Conservation (phyloP, 192 early-diverging fungal species). For the Rhizophagus sp. region DNA sequence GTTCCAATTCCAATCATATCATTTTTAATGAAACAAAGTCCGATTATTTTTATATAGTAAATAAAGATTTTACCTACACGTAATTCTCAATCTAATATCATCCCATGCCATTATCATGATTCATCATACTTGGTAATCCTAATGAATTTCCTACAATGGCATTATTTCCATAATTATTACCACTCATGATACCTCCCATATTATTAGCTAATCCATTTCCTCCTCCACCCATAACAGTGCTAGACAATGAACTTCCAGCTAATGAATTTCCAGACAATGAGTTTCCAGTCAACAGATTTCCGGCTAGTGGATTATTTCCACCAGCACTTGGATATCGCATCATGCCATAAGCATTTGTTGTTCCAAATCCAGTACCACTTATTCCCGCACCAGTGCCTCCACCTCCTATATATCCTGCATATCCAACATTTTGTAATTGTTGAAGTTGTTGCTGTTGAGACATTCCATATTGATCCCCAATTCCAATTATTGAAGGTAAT, state of each 20-base stretch:
- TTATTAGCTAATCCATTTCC: conserved; percentile 3
- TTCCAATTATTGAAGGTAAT: neutral
- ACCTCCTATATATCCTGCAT: neutral
- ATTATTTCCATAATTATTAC: conserved; percentile 12
- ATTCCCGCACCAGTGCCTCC: neutral
- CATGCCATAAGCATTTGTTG: conserved; percentile 5
- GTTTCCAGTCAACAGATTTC: neutral
- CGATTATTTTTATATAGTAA: too few species aligned
- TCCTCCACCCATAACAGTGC: neutral
- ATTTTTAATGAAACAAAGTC: too few species aligned
- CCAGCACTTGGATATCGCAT: conserved; percentile 8
- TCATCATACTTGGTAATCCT: conserved; percentile 8
- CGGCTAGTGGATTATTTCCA: neutral
- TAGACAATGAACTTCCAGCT: neutral
- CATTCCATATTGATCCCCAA: conserved; percentile 5
- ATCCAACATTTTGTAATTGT: conserved; percentile 22
- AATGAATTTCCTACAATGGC: conserved; percentile 1
- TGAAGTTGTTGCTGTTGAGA: conserved; percentile 1
- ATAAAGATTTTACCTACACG: too few species aligned
- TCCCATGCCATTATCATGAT: conserved; percentile 14
- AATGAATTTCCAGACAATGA: neutral
- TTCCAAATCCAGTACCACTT: conserved; percentile 4
- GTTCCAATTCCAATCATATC: too few species aligned
- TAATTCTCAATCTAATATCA: neutral
- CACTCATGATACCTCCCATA: neutral